Evolutionary conservation across 331 rosid genomes (phyloP), one percentile per base, ranked within the genome.

Genomic region (Stylosanthes scabra): DNA sequence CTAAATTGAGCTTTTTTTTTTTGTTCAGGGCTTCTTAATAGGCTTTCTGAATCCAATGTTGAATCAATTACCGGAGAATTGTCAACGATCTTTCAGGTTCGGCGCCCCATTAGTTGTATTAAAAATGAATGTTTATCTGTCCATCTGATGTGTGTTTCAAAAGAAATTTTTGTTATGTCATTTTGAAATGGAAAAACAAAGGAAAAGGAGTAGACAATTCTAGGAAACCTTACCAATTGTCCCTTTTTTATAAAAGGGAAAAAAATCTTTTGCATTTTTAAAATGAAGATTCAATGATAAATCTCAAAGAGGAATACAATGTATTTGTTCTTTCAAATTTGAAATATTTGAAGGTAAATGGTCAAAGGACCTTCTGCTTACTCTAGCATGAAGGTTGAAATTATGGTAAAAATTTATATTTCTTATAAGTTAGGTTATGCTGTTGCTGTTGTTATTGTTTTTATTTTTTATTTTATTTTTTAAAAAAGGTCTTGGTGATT

Each of bases 31-130:
- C 94, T 89, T 82, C 82, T 93, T 65, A 93, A 91, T 76, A 85
- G 89, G 78, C 75, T 91, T 52, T 85, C 94, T 42, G 98, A 89
- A 82, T 88, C 96, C 6, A 89, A 91, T 27, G 88, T 93, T 37
- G 97, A 91, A 82, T 91, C 98, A 69, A 63, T 88, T 20, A 91
- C 96, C 1, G 90, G 87, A 68, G 97, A 93, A 14, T 76, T 89
- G 74, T 90, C 96, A 40, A 62, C 29, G 39, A 74, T 89, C 27
- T 82, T 88, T 80, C 91, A 80, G 78, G 94, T 86, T 78, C 66
- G 76, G 27, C 8, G 63, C 65, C 63, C 39, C 56, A 66, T 56
- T 15, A 6, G 45, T 47, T 14, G 52, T 70, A 54, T 47, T 14
- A 31, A 13, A 49, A 47, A 59, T 46, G 34, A 31, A 28, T 74